A percentile compares a stretch with the other conserved stretches of the same genome.
phyloP scores from a whole-genome alignment of 257 asterid species.

The Penstemon davidsonii region DNA sequence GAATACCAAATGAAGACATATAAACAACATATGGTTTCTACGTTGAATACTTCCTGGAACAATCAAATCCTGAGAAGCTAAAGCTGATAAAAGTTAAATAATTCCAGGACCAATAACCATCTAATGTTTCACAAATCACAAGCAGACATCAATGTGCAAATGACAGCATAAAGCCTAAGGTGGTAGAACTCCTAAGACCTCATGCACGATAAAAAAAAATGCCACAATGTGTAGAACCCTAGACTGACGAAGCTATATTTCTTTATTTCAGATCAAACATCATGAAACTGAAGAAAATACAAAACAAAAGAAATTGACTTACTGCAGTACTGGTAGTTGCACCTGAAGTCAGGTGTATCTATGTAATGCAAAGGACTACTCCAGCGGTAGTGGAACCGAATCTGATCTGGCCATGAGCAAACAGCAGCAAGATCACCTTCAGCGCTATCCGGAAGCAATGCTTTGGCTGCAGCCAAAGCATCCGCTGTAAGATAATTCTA shows the following conservation, averaged over 20 bases:
- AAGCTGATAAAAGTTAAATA: background rate
- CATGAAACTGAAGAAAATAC: conserved; percentile 5
- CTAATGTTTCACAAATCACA: background rate
- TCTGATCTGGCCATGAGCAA: conserved; percentile 86
- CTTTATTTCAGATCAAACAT: background rate
- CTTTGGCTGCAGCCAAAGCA: conserved; percentile 58
- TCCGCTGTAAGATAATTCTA: conserved; percentile 75
- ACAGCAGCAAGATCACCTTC: conserved; percentile 88
- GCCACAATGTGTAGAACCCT: conserved; percentile 1
- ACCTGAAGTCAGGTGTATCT: conserved; percentile 90
- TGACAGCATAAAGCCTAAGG: background rate
- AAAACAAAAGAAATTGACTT: conserved; percentile 37
- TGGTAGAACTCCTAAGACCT: background rate
- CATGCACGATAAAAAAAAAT: background rate
- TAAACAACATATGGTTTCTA: background rate
- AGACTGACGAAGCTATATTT: background rate
- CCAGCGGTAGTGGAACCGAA: conserved; percentile 76
- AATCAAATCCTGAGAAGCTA: background rate
- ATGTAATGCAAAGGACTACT: conserved; percentile 74
- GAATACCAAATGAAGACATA: background rate
- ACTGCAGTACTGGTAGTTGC: conserved; percentile 90
- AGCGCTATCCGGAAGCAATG: conserved; percentile 78
- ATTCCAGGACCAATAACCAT: background rate
- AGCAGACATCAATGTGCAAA: conserved; percentile 8
- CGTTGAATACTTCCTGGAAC: background rate